Percentiles rank a stretch among this genome's conserved stretches.
phyloP scores from a whole-genome alignment of 1,139 yeast species.

The Suhomyces bokatorum region DNA sequence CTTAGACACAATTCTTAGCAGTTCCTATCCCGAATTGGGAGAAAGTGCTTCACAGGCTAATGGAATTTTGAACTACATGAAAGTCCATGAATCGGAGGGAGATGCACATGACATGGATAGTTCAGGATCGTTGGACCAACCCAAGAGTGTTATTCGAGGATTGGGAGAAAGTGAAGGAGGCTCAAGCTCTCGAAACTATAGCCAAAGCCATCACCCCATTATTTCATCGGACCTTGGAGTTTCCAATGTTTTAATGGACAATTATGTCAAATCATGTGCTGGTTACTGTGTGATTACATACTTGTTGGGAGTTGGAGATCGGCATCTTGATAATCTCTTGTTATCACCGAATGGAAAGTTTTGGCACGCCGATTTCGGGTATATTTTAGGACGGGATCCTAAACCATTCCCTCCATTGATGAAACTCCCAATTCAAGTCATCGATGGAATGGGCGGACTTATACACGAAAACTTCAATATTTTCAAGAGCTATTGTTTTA shows the following conservation, averaged over 20 bases:
- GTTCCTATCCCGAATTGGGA: constrained; percentile 47
- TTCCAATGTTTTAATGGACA: constrained; percentile 79
- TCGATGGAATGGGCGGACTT: constrained; percentile 97
- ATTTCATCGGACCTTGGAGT: constrained; percentile 68
- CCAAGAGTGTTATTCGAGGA: constrained; percentile 4
- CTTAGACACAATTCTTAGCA: constrained; percentile 71
- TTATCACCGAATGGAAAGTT: constrained; percentile 72
- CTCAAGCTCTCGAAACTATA: neutral
- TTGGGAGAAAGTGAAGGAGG: constrained; percentile 3
- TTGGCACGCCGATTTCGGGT: constrained; percentile 98
- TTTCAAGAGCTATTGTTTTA: constrained; percentile 91
- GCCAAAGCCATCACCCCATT: constrained; percentile 7
- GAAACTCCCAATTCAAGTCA: constrained; percentile 95
- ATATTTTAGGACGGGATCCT: constrained; percentile 93
- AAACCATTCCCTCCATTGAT: constrained; percentile 98
- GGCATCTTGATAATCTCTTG: constrained; percentile 89
- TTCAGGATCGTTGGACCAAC: neutral
- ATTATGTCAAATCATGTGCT: constrained; percentile 92
- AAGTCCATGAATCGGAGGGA: constrained; percentile 24
- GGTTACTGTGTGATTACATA: constrained; percentile 98
- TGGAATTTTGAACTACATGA: constrained; percentile 72
- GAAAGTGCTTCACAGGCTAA: constrained; percentile 25
- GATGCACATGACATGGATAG: neutral
- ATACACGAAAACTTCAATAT: constrained; percentile 80
- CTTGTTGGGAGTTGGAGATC: constrained; percentile 91